Evolutionary conservation across 2,329 filamentous ascomycete genomes (phyloP), one percentile per base, ranked within the genome.

Genomic region (Trichoderma gracile): DNA sequence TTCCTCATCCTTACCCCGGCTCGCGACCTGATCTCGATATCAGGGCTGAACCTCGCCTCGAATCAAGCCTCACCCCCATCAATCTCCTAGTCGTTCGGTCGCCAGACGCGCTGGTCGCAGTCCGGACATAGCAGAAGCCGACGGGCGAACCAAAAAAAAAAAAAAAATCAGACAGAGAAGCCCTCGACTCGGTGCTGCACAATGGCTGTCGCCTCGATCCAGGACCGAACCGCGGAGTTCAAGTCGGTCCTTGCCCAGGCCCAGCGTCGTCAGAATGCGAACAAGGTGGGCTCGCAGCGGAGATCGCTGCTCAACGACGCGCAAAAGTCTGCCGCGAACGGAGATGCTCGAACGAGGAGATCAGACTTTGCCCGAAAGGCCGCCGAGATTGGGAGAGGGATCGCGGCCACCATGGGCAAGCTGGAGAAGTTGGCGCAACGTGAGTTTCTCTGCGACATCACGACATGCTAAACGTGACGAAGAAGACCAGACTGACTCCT

Each of bases 161-260:
- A 1, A 2, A 38, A 38, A 14, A 38, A 5, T 38, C 33, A 38
- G 14, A 38, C 12, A 14, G 12, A 38, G 33, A 38, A 14, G 5
- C 5, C 12, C 63, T 67, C 21, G 23, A 2, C n/a, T 12, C 21
- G 14, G 23, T 67, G 68, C 52, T 40, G 33, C 55, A 50, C 60
- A 58, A 89, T 89, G 86, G 85, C 86, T 64, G 82, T 87, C 74
- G 76, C 83, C 66, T 94, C 93, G 58, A 96, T 98, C 77, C 95
- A 99, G 82, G 95, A 99, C 81, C 92, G 95, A 74, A 99, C 95
- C 65, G 85, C 88, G 74, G 95, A 99, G 83, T 99, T 99, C 84
- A 90, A 89, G 76, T 91, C 93, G 68, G 96, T 98, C 73, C 86
- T 98, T 67, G 83, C 86, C 52, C 92, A 96, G 75, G 91, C 92